A percentile compares a stretch with the other conserved stretches of the same genome.
Evolutionary conservation across 1,139 yeast genomes (phyloP).

Genomic region (Candida sanyaensis): DNA sequence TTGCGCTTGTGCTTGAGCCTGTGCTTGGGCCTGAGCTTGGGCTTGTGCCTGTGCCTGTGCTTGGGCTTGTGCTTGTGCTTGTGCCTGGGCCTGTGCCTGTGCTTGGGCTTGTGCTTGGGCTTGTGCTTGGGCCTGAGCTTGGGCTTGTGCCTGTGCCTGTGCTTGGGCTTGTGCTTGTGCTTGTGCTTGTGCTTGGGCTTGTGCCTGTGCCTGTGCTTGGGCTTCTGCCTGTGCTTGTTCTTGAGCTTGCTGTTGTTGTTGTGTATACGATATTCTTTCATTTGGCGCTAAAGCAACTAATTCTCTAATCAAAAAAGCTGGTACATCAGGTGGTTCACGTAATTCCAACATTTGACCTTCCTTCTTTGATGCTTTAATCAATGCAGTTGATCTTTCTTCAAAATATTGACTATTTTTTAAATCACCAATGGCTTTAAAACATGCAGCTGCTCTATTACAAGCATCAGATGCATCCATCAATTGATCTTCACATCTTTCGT

Average conservation of each 20-base stretch:
- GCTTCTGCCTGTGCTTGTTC: conserved; percentile 11
- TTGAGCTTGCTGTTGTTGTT: conserved; percentile 20
- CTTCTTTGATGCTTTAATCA: conserved; percentile 43
- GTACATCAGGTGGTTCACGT: conserved; percentile 53
- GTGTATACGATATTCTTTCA: conserved; percentile 43
- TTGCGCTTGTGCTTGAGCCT: conserved; percentile 11
- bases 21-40: conserved; percentile 14
- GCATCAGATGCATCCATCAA: conserved; percentile 62
- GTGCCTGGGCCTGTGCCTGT: conserved; percentile 15
- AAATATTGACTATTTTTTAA: conserved; percentile 38
- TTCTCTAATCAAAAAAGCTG: conserved; percentile 47
- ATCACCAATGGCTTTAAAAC: conserved; percentile 53
- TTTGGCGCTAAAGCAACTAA: conserved; percentile 45
- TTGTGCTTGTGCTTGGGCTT: conserved; percentile 10
- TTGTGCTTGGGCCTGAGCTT: conserved; percentile 14
- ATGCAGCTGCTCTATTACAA: conserved; percentile 51
- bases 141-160: conserved; percentile 8
- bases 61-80: conserved; percentile 10
- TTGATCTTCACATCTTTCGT: conserved; percentile 64
- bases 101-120: conserved; percentile 18
- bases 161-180: conserved; percentile 13
- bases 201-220: conserved; percentile 9
- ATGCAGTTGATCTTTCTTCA: conserved; percentile 43
- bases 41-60: conserved; percentile 12
- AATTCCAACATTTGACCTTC: conserved; percentile 46